Base-by-base conservation (phyloP, 2,329 filamentous ascomycete genomes). In the Trichoderma semiorbis region DNA sequence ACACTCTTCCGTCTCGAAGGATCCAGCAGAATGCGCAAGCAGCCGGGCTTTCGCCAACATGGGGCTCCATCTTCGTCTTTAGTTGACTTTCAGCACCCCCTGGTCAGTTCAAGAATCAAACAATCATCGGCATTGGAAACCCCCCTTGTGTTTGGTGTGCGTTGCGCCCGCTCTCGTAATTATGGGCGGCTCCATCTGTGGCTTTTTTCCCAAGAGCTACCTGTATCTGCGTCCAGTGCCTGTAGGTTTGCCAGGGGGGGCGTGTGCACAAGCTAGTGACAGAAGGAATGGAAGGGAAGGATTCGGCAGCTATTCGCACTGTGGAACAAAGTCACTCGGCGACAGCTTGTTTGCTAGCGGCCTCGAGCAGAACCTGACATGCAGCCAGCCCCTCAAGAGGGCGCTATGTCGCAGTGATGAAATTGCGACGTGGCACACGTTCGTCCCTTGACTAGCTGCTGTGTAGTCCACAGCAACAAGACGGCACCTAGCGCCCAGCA, bases 381-480 rank as follows among this genome's bases (percentile, higher is more conserved):
- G 71, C 71, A 72, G 71, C 66, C 71, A 70, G 50, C 66, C 71
- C 70, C 67, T 30, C 36, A 70, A 53, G 55, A 67, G 14, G 24
- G 43, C 71, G 71, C 68, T 28, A 66, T 70, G 65, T 66, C 32
- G 62, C 71, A 57, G 65, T 21, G 18, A 43, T 55, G 61, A 73
- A 73, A 74, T 70, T 73, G 61, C 73, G 73, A 74, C 65, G 73
- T 73, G 69, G 73, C 72, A 70, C 69, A 34, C 21, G 24, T 61
- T 72, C 53, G 53, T 71, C 30, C 68, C 71, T 67, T 71, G 68
- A n/a, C 32, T 70, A 58, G 66, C 32, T 50, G 66, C 16, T 72
- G 61, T 55, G 26, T 66, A 55, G 67, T 47, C 53, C 28, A 55
- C 68, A 50, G 66, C 32, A 26, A 28, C 24, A 30, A 28, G 65